Evolutionary conservation across 192 early-diverging fungal genomes (phyloP), one percentile per base, ranked within the genome.

Genomic region (Dispira simplex): DNA sequence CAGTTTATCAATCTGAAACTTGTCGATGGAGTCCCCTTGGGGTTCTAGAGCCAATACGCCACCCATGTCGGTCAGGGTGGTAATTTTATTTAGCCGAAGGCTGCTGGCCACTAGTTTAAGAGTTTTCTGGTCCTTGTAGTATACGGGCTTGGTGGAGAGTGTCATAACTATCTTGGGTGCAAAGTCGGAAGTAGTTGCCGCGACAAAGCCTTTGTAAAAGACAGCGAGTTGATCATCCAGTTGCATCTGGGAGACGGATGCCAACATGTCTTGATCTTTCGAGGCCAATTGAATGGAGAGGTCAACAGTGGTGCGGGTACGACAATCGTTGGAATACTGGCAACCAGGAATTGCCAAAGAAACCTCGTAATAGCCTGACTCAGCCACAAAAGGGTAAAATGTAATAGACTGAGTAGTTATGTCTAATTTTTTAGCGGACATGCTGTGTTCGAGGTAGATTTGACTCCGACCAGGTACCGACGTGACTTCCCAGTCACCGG

Each of bases 321-420:
- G 12, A 27, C 77, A 79, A 11, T 75, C 75, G 68, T 74, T 79
- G 43, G 71, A 69, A 65, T 73, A 71, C 53, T 79, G 72, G 64
- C 84, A 86, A 8, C 73, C 76, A 18, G 82, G 84, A 8, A 81
- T 73, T 59, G 64, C 62, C 65, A 84, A 62, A 27, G 69, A 76
- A 23, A 83, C 75, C 46, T 77, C 71, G 54, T 86, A 86, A 62
- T 77, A 76, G 11, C 84, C 84, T 8, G 81, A 64, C 47, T 84
- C 81, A 26, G 82, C 75, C 11, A 86, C 66, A 65, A 75, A 79
- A 0, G 84, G 84, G 18, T 57, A 55, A 62, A 83, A 27, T 21
- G 60, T 39, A 46, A 73, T 48, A 32, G 54, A 21, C 12, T 68
- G 64, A 46, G 1, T 3, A 13, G 11, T n/a, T 5, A 47, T 3